Evolutionary conservation across 371 early-diverging fungal genomes (phyloP).

Genomic region (Mortierella sp.): DNA sequence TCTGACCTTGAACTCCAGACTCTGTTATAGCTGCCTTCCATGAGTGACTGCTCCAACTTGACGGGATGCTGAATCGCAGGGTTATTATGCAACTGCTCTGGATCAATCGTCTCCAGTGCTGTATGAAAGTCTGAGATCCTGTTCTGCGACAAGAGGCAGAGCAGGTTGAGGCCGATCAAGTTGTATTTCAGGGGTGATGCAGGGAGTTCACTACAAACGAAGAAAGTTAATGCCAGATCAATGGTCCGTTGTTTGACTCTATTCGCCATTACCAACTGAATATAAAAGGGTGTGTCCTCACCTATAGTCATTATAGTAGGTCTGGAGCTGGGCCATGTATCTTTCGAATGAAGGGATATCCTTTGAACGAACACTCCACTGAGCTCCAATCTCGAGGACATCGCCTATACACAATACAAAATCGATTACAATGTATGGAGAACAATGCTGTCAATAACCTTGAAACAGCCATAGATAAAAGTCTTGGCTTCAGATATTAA

Average conservation of each 20-base stretch:
- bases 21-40: constrained; percentile 97
- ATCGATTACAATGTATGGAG: background rate
- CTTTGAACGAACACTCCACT: constrained; percentile 84
- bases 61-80: constrained; percentile 91
- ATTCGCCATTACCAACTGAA: background rate
- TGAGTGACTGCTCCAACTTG: constrained; percentile 91
- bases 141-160: constrained; percentile 93
- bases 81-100: constrained; percentile 83
- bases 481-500: background rate
- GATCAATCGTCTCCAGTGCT: constrained; percentile 90
- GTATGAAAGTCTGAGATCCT: constrained; percentile 96
- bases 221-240: background rate
- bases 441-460: too few relatives aligned
- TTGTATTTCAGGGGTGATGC: constrained; percentile 88
- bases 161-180: constrained; percentile 91
- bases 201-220: constrained; percentile 66
- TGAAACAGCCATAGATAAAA: background rate
- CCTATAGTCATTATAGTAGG: constrained; percentile 90
- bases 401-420: constrained; percentile 70
- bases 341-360: constrained; percentile 94
- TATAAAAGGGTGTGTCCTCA: constrained; percentile 40
- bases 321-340: constrained; percentile 92
- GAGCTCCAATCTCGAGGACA: constrained; percentile 92
- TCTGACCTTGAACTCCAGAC: constrained; percentile 91
- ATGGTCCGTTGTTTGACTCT: background rate